Base-by-base conservation (phyloP, 1,139 yeast genomes). In the Geotrichum macrosporum region DNA sequence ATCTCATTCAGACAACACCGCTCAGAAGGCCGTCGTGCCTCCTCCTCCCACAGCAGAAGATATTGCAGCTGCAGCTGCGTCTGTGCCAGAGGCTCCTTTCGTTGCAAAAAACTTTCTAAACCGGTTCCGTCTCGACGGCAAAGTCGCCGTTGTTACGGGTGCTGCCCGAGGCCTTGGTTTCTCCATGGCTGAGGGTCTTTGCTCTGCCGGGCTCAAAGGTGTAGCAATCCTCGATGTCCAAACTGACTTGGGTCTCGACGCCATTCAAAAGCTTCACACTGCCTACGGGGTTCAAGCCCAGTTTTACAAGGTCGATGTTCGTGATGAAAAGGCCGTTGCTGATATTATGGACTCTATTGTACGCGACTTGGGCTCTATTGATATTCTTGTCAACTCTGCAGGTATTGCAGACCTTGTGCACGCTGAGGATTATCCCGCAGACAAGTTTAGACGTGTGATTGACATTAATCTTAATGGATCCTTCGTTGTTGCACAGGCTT, bases 331-430 rank as follows among this genome's bases (percentile, higher is more conserved):
- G 39, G 69, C 74, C 31, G 87, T 82, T 27, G 74, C 70, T 53
- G 71, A 67, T 47, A 73, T 74, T 20, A 70, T 81, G 55, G 68
- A 64, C 54, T 72, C 76, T 47, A 77, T 79, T 48, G 75, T 69
- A 44, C 76, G 72, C 56, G 86, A 81, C 62, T 75, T 75, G 44
- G 78, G 79, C 55, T 71, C 78, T 51, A 78, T 85, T 37, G 79
- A 80, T 60, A 68, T 82, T 51, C 74, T 83, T 55, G 76, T 83
- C 57, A 81, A 84, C 70, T 72, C 84, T 43, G 89, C 94, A 34
- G 88, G 94, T 40, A 84, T 84, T 63, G 84, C 87, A 62, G 89
- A 83, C 63, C 78, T 83, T 61, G 81, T 76, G 66, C 83, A 86
- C 41, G 92, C 94, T 42, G 89, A 83, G 64, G 85, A 81, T 54